Conservation (phyloP, 768 basidiomycete species). For the Mycena galericulata region DNA sequence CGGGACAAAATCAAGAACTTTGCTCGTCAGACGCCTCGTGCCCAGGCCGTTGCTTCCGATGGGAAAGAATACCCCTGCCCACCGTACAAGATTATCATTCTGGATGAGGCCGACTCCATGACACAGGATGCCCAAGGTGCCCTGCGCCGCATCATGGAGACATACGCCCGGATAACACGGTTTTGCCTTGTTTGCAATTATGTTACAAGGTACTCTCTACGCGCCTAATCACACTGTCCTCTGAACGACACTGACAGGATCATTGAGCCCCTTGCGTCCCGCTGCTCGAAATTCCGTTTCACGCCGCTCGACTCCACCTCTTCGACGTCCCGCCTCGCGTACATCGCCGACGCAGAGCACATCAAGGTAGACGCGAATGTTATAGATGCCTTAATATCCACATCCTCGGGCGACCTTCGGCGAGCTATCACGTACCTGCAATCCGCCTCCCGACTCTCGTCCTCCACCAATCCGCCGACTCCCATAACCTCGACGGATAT, state of each 20-base stretch:
- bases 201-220: constrained; percentile 83
- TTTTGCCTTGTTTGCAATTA: constrained; percentile 99
- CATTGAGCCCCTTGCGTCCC: constrained; percentile 97
- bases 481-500: constrained; percentile 83
- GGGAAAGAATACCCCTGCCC: constrained; percentile 93
- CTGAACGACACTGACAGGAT: constrained; percentile 67
- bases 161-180: constrained; percentile 95
- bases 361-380: constrained; percentile 70
- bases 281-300: constrained; percentile 99
- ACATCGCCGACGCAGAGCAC: constrained; percentile 84
- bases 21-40: constrained; percentile 90
- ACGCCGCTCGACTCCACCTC: constrained; percentile 88
- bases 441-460: constrained; percentile 90
- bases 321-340: constrained; percentile 76
- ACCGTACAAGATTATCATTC: constrained; percentile 98
- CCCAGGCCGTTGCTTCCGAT: constrained; percentile 78
- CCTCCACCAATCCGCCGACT: constrained; percentile 77
- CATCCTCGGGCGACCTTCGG: constrained; percentile 92
- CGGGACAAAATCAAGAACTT: constrained; percentile 99
- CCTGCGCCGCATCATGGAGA: constrained; percentile 98
- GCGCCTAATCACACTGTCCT: neutral
- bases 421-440: constrained; percentile 98
- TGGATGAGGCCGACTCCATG: constrained; percentile 99
- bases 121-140: constrained; percentile 99
- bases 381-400: constrained; percentile 77